Percentiles rank a stretch among this genome's conserved stretches.
These are phyloP conservation scores for Shiraia sp. DNA, from an alignment of 2,329 filamentous ascomycete genomes.

Conservation along the genomic window DNA sequence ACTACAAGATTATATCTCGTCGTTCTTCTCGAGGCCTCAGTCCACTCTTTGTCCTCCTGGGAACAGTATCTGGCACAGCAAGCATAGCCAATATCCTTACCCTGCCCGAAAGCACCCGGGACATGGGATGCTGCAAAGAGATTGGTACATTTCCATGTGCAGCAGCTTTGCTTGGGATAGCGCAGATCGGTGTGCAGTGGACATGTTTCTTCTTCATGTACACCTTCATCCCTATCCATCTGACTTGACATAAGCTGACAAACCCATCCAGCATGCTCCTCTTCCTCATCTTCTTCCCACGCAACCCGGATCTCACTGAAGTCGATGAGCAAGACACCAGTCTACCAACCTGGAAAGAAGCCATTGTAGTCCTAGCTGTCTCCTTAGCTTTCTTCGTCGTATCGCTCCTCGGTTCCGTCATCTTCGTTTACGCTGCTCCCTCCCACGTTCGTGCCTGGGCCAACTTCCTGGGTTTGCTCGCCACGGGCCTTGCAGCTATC, in stretches of 20 bases:
- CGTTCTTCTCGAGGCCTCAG: slow-evolving; percentile 92
- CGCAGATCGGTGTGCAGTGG: slow-evolving; percentile 91
- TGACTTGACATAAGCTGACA: slow-evolving; percentile 12
- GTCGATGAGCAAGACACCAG: slow-evolving; percentile 29
- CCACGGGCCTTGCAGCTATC: slow-evolving; percentile 76
- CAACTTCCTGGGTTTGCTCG: slow-evolving; percentile 78
- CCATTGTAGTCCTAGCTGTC: slow-evolving; percentile 71
- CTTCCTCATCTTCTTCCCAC: slow-evolving; percentile 88
- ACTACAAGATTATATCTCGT: slow-evolving; percentile 84
- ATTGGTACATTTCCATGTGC: slow-evolving; percentile 82
- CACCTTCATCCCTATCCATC: not conserved
- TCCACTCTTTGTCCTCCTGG: slow-evolving; percentile 93
- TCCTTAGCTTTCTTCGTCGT: slow-evolving; percentile 78
- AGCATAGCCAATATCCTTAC: slow-evolving; percentile 92
- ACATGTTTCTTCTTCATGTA: slow-evolving; percentile 90
- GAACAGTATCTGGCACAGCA: slow-evolving; percentile 84
- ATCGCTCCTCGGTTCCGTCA: slow-evolving; percentile 65
- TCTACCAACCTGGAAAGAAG: slow-evolving; percentile 71
- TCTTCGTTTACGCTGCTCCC: slow-evolving; percentile 68
- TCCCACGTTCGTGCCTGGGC: slow-evolving; percentile 75
- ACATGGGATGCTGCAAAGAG: slow-evolving; percentile 83
- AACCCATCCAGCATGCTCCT: slow-evolving; percentile 72
- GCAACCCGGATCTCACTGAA: slow-evolving; percentile 32
- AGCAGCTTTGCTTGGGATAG: slow-evolving; percentile 83
- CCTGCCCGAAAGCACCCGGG: slow-evolving; percentile 77